Evolutionary conservation across 1,284 basidiomycete species (phyloP).

Genomic region (Fistulinella cinereoalba): DNA sequence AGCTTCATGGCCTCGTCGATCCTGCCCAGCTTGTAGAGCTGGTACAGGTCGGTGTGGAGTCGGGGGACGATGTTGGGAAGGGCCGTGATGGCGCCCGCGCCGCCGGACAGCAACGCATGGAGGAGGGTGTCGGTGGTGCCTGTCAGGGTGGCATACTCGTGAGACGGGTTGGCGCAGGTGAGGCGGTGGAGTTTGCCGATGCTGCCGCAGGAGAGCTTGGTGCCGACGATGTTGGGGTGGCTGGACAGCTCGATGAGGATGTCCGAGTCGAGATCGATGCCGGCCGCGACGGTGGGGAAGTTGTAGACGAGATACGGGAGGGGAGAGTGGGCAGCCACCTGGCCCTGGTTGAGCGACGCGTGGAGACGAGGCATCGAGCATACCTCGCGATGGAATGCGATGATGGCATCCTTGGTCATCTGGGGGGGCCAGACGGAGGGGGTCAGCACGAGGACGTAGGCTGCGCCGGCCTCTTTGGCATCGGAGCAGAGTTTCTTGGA

Average conservation of each 20-base stretch:
- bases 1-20: constrained; percentile 65
- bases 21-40: constrained; percentile 56
- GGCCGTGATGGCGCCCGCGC: constrained; percentile 71
- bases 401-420: no score
- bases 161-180: constrained; percentile 49
- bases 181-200: constrained; percentile 83
- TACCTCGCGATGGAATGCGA: no score
- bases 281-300: constrained; percentile 75
- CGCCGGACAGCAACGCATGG: constrained; percentile 65
- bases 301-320: no score
- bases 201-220: constrained; percentile 83
- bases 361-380: no score
- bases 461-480: no score
- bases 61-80: constrained; percentile 79
- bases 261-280: constrained; percentile 86
- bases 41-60: constrained; percentile 61
- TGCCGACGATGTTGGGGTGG: constrained; percentile 88
- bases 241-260: constrained; percentile 66
- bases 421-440: no score
- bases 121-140: constrained; percentile 66
- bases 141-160: constrained; percentile 61
- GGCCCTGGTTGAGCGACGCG: no score
- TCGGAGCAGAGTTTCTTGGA: no score
- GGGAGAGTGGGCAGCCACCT: no score
- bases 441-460: no score